Evolutionary conservation across 2,329 filamentous ascomycete genomes (phyloP).

Genomic region (Trichoderma citrinoviride): DNA sequence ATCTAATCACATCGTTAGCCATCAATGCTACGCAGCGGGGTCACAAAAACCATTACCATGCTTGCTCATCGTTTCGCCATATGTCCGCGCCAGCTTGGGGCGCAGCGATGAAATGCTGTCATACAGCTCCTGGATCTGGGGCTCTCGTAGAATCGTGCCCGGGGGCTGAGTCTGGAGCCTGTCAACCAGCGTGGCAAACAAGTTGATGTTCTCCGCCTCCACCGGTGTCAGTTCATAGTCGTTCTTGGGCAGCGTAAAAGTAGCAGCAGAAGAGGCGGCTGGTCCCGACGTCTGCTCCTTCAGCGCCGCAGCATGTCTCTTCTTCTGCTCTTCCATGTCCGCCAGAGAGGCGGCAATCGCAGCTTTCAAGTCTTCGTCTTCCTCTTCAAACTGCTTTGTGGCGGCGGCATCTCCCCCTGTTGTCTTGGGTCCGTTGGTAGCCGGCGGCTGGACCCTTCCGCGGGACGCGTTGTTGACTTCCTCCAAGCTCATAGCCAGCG

Average conservation of each 20-base stretch:
- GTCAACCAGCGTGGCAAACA: conserved; percentile 92
- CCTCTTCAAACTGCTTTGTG: conserved; percentile 65
- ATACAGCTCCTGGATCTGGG: conserved; percentile 96
- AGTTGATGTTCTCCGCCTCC: conserved; percentile 95
- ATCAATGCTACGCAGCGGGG: neutral
- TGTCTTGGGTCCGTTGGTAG: conserved; percentile 39
- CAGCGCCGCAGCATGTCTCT: conserved; percentile 77
- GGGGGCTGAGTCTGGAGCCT: conserved; percentile 91
- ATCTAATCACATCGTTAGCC: conserved; percentile 52
- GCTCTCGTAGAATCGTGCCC: conserved; percentile 92
- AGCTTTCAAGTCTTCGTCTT: conserved; percentile 89
- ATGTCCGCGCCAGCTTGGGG: conserved; percentile 90
- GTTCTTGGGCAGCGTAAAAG: conserved; percentile 70
- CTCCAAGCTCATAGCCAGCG: conserved; percentile 94
- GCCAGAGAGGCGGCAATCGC: conserved; percentile 92
- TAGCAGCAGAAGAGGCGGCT: conserved; percentile 37
- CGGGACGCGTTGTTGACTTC: conserved; percentile 75
- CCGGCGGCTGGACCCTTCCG: conserved; percentile 65
- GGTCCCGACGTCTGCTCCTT: conserved; percentile 68
- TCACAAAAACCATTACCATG: conserved; percentile 63
- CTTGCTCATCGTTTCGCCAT: conserved; percentile 99
- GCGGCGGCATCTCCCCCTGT: conserved; percentile 38
- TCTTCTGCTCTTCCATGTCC: conserved; percentile 98
- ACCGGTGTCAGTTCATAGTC: conserved; percentile 92
- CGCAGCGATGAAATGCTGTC: conserved; percentile 92